Evolutionary conservation across 805 yeast genomes (phyloP).

Genomic region (Saccharomycopsis vini): DNA sequence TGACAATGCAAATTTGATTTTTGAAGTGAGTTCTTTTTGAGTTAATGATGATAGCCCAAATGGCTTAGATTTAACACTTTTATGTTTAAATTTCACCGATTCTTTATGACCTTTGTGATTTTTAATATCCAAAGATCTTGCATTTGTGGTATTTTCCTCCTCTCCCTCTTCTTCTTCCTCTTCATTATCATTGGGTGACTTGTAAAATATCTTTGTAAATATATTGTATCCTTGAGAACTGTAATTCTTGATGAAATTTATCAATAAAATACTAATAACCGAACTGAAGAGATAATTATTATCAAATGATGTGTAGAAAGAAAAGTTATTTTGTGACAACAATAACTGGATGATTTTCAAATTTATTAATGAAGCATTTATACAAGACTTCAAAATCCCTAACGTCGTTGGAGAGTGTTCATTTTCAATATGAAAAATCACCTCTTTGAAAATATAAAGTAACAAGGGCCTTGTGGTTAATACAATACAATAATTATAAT

Average conservation of each 20-base stretch:
- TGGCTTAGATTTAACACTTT: too few species aligned
- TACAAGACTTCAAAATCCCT: conserved; percentile 12
- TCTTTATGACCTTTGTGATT: too few species aligned
- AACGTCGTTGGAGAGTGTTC: conserved; percentile 10
- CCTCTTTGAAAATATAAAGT: conserved; percentile 12
- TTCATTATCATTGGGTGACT: too few species aligned
- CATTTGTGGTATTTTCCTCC: background rate
- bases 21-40: conserved; percentile 7
- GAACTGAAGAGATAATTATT: conserved; percentile 11
- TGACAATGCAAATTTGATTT: conserved; percentile 1
- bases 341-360: conserved; percentile 7
- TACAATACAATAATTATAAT: conserved; percentile 14
- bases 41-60: too few species aligned
- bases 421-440: background rate
- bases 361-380: conserved; percentile 12
- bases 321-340: background rate
- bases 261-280: conserved; percentile 1
- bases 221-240: conserved; percentile 5
- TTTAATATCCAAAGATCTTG: background rate
- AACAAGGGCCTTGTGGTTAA: conserved; percentile 15
- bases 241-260: conserved; percentile 8
- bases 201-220: conserved; percentile 7
- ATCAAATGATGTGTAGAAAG: conserved; percentile 8
- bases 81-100: too few species aligned
- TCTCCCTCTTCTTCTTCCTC: background rate